phyloP scores from a whole-genome alignment of 768 basidiomycete species.

The Punctularia strigosozonata region DNA sequence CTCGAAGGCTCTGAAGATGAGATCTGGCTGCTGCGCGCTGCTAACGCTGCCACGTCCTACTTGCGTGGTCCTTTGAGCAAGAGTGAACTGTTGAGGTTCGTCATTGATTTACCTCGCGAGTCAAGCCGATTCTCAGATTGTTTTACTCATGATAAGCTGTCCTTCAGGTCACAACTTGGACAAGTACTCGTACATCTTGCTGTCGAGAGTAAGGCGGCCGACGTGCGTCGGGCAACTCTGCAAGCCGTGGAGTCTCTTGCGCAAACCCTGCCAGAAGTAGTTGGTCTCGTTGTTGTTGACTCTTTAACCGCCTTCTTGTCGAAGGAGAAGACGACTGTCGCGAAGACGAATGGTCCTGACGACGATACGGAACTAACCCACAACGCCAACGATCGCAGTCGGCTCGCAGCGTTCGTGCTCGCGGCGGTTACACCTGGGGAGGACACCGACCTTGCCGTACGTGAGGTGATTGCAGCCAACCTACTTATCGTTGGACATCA shows the following conservation, averaged over 20 bases:
- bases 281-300: slow-evolving; percentile 46
- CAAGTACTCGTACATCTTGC: slow-evolving; percentile 58
- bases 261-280: slow-evolving; percentile 30
- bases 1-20: slow-evolving; percentile 50
- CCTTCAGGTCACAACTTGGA: slow-evolving; percentile 46
- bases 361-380: slow-evolving; percentile 28
- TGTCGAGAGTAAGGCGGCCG: slow-evolving; percentile 41
- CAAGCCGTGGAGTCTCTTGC: slow-evolving; percentile 28
- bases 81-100: slow-evolving; percentile 45
- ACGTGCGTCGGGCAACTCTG: slow-evolving; percentile 38
- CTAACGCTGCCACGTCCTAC: slow-evolving; percentile 34
- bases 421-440: slow-evolving; percentile 37
- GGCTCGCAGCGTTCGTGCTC: slow-evolving; percentile 41
- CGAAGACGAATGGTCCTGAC: slow-evolving; percentile 12
- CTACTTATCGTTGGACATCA: slow-evolving; percentile 68
- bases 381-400: slow-evolving; percentile 37
- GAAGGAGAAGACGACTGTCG: slow-evolving; percentile 21
- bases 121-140: neutral
- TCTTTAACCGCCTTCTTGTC: slow-evolving; percentile 37
- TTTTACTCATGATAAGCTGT: slow-evolving; percentile 1
- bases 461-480: slow-evolving; percentile 38
- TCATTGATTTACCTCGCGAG: neutral
- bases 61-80: slow-evolving; percentile 40
- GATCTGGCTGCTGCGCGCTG: slow-evolving; percentile 63
- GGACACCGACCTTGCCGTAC: slow-evolving; percentile 24